phyloP scores from a whole-genome alignment of 768 basidiomycete species.

The Leccinellum rugosiceps region DNA sequence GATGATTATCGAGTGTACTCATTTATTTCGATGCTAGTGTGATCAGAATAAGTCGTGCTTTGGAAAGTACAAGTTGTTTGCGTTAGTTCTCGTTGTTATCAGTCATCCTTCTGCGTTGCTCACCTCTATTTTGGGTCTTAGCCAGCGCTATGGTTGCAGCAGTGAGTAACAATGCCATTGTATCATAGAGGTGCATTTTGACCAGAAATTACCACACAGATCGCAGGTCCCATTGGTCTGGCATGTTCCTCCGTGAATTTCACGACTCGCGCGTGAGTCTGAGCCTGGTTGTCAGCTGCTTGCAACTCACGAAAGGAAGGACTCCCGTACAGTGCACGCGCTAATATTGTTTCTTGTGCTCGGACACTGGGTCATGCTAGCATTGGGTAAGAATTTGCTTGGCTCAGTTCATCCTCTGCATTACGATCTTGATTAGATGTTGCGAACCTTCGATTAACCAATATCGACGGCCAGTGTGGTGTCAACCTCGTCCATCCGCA shows the following conservation, averaged over 20 bases:
- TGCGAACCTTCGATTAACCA: not conserved
- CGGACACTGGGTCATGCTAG: slow-evolving; percentile 25
- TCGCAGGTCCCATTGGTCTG: slow-evolving; percentile 6
- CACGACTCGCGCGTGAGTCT: slow-evolving; percentile 27
- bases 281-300: not conserved
- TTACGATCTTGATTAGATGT: slow-evolving; percentile 10
- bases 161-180: too few relatives aligned
- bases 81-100: not conserved
- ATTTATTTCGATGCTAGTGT: not conserved
- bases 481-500: not conserved
- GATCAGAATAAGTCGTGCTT: not conserved
- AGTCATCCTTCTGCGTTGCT: too few relatives aligned
- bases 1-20: not conserved
- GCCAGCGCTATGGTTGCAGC: too few relatives aligned
- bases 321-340: slow-evolving; percentile 9
- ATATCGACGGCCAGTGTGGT: not conserved
- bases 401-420: not conserved
- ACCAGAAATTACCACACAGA: too few relatives aligned
- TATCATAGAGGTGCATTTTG: too few relatives aligned
- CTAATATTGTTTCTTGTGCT: slow-evolving; percentile 8
- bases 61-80: not conserved
- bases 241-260: slow-evolving; percentile 24
- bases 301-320: slow-evolving; percentile 8
- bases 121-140: too few relatives aligned
- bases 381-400: slow-evolving; percentile 4